A percentile compares a stretch with the other conserved stretches of the same genome.
phyloP scores from a whole-genome alignment of 108 stramenopile genomes.

The Cylindrotheca fusiformis region DNA sequence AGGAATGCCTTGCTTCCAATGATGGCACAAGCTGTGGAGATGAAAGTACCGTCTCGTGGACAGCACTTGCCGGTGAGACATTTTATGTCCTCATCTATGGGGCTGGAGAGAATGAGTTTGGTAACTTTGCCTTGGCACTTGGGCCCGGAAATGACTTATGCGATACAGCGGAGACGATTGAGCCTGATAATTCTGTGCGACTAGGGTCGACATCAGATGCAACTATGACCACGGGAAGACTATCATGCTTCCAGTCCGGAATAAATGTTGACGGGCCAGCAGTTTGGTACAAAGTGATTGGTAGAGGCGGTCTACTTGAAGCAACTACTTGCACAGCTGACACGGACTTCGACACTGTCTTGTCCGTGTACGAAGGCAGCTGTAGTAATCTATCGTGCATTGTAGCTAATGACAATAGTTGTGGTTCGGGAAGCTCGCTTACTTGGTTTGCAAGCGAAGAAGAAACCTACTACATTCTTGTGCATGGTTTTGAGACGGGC shows the following conservation, averaged over 20 bases:
- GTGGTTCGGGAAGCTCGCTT: neutral
- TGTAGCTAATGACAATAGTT: slow-evolving; percentile 5
- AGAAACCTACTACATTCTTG: slow-evolving; percentile 7
- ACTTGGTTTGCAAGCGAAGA: neutral
- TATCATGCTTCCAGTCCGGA: neutral
- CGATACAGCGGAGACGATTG: neutral
- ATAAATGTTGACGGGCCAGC: slow-evolving; percentile 9
- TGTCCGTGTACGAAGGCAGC: slow-evolving; percentile 7
- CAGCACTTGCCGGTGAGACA: neutral
- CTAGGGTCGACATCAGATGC: slow-evolving; percentile 1
- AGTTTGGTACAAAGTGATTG: slow-evolving; percentile 18
- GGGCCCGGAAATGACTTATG: slow-evolving; percentile 11
- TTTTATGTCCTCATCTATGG: slow-evolving; percentile 6
- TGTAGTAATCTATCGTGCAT: slow-evolving; percentile 18
- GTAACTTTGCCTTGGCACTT: slow-evolving; percentile 2
- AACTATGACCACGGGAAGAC: neutral
- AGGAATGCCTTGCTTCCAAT: neutral
- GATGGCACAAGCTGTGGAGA: neutral
- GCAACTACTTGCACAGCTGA: slow-evolving; percentile 14
- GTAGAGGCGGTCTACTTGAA: slow-evolving; percentile 2
- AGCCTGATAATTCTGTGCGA: neutral
- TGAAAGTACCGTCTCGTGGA: slow-evolving; percentile 2
- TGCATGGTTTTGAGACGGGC: slow-evolving; percentile 9
- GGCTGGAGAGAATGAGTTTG: neutral
- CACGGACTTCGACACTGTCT: slow-evolving; percentile 20